These are phyloP conservation scores for Lomentospora prolificans DNA, from an alignment of 2,329 filamentous ascomycete species.

Conservation along the genomic window DNA sequence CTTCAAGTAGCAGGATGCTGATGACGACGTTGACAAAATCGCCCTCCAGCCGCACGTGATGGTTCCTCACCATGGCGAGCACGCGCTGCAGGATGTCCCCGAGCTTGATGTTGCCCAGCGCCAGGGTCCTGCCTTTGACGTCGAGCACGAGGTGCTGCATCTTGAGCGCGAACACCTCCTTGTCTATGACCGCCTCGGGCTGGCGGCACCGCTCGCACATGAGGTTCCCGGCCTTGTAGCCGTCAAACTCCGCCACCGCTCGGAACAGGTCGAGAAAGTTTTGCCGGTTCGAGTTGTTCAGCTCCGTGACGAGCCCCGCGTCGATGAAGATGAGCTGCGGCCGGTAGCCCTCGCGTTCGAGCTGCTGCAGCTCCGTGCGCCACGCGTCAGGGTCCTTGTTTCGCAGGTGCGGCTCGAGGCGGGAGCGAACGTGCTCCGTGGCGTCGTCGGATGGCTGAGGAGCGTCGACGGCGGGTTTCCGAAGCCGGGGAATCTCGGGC, in stretches of 20 bases:
- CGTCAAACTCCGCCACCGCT: slow-evolving; percentile 91
- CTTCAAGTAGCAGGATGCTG: slow-evolving; percentile 85
- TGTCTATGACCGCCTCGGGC: slow-evolving; percentile 78
- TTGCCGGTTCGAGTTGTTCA: slow-evolving; percentile 72
- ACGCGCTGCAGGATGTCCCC: slow-evolving; percentile 91
- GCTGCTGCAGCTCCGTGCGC: slow-evolving; percentile 61
- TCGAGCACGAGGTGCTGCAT: slow-evolving; percentile 94
- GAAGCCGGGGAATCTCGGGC: slow-evolving; percentile 44
- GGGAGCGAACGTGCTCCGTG: slow-evolving; percentile 75
- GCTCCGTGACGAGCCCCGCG: slow-evolving; percentile 86
- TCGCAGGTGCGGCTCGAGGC: slow-evolving; percentile 62
- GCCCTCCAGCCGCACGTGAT: slow-evolving; percentile 90
- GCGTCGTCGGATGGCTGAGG: slow-evolving; percentile 56
- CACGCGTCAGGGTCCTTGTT: slow-evolving; percentile 57
- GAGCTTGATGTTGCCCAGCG: slow-evolving; percentile 89
- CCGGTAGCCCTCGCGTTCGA: slow-evolving; percentile 80
- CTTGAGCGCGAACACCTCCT: slow-evolving; percentile 84
- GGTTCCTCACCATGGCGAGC: slow-evolving; percentile 77
- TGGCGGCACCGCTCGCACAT: slow-evolving; percentile 96
- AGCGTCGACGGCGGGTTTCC: slow-evolving; percentile 17
- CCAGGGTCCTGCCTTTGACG: slow-evolving; percentile 84
- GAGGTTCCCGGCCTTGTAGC: slow-evolving; percentile 84
- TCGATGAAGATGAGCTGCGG: slow-evolving; percentile 97
- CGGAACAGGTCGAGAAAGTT: slow-evolving; percentile 97
- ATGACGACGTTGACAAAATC: slow-evolving; percentile 98